Evolutionary conservation across 208 protist species (phyloP).

Genomic region (Trypanosoma cruzi): DNA sequence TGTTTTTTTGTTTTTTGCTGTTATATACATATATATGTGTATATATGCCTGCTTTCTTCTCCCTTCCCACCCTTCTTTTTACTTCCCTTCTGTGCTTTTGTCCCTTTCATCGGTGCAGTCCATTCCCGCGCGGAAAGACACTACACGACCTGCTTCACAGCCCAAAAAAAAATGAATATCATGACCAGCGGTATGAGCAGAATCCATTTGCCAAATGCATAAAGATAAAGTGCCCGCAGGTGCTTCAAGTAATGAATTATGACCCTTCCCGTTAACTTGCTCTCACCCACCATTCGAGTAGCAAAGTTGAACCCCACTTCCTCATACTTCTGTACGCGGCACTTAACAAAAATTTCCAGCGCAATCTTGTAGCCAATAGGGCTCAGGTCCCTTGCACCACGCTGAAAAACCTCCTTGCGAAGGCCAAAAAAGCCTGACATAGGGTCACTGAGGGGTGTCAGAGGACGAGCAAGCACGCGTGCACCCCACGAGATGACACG

Average conservation of each 20-base stretch:
- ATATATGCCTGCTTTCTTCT: too few relatives aligned
- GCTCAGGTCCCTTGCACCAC: slow-evolving; percentile 50
- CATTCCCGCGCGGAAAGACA: neutral
- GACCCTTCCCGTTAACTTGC: slow-evolving; percentile 90
- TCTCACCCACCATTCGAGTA: slow-evolving; percentile 76
- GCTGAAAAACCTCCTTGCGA: slow-evolving; percentile 57
- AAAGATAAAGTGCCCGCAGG: slow-evolving; percentile 75
- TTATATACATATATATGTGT: neutral
- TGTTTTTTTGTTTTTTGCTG: neutral
- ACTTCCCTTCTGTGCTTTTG: neutral
- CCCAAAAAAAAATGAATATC: slow-evolving; percentile 21
- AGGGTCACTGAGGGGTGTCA: slow-evolving; percentile 89
- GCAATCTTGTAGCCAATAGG: slow-evolving; percentile 95
- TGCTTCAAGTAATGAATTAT: slow-evolving; percentile 88
- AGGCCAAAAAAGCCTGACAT: slow-evolving; percentile 95
- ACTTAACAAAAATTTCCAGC: slow-evolving; percentile 92
- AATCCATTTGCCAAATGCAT: slow-evolving; percentile 45
- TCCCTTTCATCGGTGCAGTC: neutral
- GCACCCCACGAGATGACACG: slow-evolving; percentile 89
- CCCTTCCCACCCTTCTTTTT: neutral
- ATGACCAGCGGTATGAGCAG: slow-evolving; percentile 37
- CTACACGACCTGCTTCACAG: slow-evolving; percentile 8
- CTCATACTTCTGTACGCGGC: slow-evolving; percentile 53
- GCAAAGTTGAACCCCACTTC: slow-evolving; percentile 90
- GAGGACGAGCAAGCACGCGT: slow-evolving; percentile 78